A percentile compares a stretch with the other conserved stretches of the same genome.
These are phyloP conservation scores for Ustilago crameri DNA, from an alignment of 1,284 basidiomycete genomes.

Conservation along the genomic window DNA sequence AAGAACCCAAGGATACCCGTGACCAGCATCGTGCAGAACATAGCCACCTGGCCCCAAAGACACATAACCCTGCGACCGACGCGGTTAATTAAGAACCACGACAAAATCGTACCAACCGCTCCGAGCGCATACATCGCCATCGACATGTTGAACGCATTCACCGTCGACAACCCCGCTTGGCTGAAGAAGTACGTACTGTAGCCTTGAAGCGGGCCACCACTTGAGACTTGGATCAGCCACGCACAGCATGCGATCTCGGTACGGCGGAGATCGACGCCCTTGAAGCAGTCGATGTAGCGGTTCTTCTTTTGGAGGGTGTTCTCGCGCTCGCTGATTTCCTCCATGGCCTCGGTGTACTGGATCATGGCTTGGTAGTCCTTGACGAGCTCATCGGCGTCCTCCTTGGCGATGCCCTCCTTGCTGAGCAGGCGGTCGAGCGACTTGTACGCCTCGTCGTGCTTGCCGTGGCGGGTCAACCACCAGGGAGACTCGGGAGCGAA, in stretches of 20 bases:
- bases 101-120: slow-evolving; percentile 68
- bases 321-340: slow-evolving; percentile 69
- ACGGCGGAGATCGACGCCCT: slow-evolving; percentile 69
- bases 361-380: slow-evolving; percentile 70
- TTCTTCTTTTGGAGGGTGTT: slow-evolving; percentile 63
- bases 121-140: slow-evolving; percentile 69
- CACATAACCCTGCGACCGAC: slow-evolving; percentile 71
- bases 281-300: slow-evolving; percentile 71
- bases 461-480: slow-evolving; percentile 71
- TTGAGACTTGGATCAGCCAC: slow-evolving; percentile 67
- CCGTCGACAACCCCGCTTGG: slow-evolving; percentile 69
- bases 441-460: slow-evolving; percentile 70
- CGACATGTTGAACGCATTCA: slow-evolving; percentile 69
- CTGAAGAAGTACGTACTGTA: slow-evolving; percentile 69
- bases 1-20: slow-evolving; percentile 70
- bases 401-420: slow-evolving; percentile 55
- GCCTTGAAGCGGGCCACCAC: slow-evolving; percentile 62
- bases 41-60: slow-evolving; percentile 70
- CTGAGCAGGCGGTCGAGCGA: slow-evolving; percentile 67
- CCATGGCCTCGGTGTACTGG: slow-evolving; percentile 70
- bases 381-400: slow-evolving; percentile 69
- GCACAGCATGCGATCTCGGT: slow-evolving; percentile 70
- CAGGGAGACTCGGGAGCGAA: slow-evolving; percentile 69
- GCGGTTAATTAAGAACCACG: slow-evolving; percentile 69
- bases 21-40: slow-evolving; percentile 68